Base-by-base conservation (phyloP, 2,329 filamentous ascomycete genomes). In the Pseudodiploospora longispora region DNA sequence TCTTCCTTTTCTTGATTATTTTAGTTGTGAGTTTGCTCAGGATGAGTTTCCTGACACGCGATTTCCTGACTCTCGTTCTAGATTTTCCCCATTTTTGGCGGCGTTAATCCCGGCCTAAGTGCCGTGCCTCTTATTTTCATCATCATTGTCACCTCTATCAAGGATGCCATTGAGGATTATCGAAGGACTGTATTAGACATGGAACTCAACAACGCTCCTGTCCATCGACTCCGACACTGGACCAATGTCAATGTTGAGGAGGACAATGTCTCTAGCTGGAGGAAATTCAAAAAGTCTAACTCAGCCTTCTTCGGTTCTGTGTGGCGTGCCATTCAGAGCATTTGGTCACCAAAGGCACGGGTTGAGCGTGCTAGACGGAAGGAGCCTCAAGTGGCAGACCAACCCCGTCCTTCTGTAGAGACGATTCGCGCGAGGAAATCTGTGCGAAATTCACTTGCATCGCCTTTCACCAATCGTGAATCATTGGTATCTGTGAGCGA, bases 1-100 rank as follows among this genome's bases (percentile, higher is more conserved):
- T 97, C 69, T 98, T 98, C 76, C 74, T 97, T 55, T 96, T 97
- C 68, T 78, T 91, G 57, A 90, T 96, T 61, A 95, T 98, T 60
- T 77, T 98, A 48, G 83, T 84, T 59, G 93, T 97, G 83, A 75
- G 90, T 62, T 40, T 37, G 33, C 27, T 10, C 45, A 27, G 40
- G 10, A 6, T 4, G 19, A 10, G 31, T 38, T 27, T 9, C 36
- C 28, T 35, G 27, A 32, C 38, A 47, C 38, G 42, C 35, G 2
- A n/a, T 30, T 40, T 31, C 35, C 52, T 55, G 49, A 54, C 52
- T 44, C 34, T 50, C 27, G 38, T 51, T 50, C 27, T 67, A 97
- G 93, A 87, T 94, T 61, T 97, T 97, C 67, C 82, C 88, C 50
- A 95, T 98, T 52, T 98, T 98, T 61, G 93, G 93, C 57, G 90